Evolutionary conservation across 2,329 filamentous ascomycete species (phyloP).

Genomic region (Epichloe sibirici): DNA sequence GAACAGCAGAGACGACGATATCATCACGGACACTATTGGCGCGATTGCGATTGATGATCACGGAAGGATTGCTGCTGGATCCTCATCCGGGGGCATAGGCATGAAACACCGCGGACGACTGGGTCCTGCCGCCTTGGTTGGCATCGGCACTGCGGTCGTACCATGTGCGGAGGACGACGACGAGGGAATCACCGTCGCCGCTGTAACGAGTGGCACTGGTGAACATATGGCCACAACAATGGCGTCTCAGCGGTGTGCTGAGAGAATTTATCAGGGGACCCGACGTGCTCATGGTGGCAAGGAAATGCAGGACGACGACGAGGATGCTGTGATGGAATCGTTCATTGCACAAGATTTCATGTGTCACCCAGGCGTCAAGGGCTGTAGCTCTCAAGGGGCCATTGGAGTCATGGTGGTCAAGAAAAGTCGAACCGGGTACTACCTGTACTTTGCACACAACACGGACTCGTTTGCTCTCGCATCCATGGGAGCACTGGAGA

Average conservation of each 20-base stretch:
- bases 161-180: slow-evolving; percentile 60
- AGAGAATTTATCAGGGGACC: slow-evolving; percentile 65
- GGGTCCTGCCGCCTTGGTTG: slow-evolving; percentile 85
- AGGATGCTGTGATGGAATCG: slow-evolving; percentile 58
- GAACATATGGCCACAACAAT: slow-evolving; percentile 97
- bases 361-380: slow-evolving; percentile 71
- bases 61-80: slow-evolving; percentile 84
- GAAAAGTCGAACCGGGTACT: slow-evolving; percentile 62
- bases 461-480: slow-evolving; percentile 81
- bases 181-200: slow-evolving; percentile 59
- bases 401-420: slow-evolving; percentile 89
- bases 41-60: slow-evolving; percentile 82
- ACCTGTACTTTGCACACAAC: slow-evolving; percentile 91
- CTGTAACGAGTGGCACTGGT: slow-evolving; percentile 86
- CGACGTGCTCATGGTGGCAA: slow-evolving; percentile 47
- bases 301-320: slow-evolving; percentile 58
- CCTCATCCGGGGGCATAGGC: slow-evolving; percentile 92
- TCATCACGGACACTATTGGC: slow-evolving; percentile 84
- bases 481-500: slow-evolving; percentile 73
- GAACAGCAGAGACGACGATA: slow-evolving; percentile 36
- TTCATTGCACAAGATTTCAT: slow-evolving; percentile 90
- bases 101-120: slow-evolving; percentile 94
- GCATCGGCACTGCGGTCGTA: slow-evolving; percentile 82
- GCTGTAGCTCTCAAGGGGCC: slow-evolving; percentile 71
- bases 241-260: slow-evolving; percentile 77